phyloP scores from a whole-genome alignment of 2,329 filamentous ascomycete genomes.

The Trichoderma asperellum region DNA sequence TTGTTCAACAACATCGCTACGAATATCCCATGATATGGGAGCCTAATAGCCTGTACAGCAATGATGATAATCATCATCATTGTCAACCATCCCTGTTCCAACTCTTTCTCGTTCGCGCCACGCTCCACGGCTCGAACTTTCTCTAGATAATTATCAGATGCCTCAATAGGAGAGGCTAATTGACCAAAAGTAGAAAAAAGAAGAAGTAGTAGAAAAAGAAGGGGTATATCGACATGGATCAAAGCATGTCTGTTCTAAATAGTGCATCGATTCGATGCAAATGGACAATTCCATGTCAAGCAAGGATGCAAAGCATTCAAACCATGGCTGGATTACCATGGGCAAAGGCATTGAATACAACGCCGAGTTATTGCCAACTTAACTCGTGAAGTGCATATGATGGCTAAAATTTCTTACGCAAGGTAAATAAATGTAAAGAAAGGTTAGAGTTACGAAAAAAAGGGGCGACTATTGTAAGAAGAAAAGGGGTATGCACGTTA shows the following conservation, averaged over 20 bases:
- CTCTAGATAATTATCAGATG: not conserved
- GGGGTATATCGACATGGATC: conserved; percentile 17
- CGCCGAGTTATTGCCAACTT: conserved; percentile 7
- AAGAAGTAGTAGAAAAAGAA: not conserved
- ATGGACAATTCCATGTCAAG: not conserved
- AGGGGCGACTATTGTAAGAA: not conserved
- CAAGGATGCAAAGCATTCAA: conserved; percentile 12
- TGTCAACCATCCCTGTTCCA: conserved; percentile 13
- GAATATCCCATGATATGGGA: not conserved
- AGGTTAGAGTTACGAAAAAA: conserved; percentile 21
- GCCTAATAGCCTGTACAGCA: not conserved
- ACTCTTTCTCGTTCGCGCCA: conserved; percentile 23
- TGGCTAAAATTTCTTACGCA: conserved; percentile 26
- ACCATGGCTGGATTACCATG: conserved; percentile 5
- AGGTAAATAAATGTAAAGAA: not conserved
- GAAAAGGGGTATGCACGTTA: conserved; percentile 33
- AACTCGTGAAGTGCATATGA: conserved; percentile 14
- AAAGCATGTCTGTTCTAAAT: conserved; percentile 20
- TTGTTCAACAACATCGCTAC: conserved; percentile 10
- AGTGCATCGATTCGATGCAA: conserved; percentile 15
- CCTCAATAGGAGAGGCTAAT: conserved; percentile 2
- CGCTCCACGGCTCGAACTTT: conserved; percentile 11
- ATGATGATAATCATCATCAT: not conserved
- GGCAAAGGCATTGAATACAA: not conserved
- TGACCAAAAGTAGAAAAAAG: conserved; percentile 6